Percentiles rank a stretch among this genome's conserved stretches.
These are phyloP conservation scores for Penicillium ochrochloron DNA, from an alignment of 495 filamentous ascomycete genomes.

Conservation along the genomic window DNA sequence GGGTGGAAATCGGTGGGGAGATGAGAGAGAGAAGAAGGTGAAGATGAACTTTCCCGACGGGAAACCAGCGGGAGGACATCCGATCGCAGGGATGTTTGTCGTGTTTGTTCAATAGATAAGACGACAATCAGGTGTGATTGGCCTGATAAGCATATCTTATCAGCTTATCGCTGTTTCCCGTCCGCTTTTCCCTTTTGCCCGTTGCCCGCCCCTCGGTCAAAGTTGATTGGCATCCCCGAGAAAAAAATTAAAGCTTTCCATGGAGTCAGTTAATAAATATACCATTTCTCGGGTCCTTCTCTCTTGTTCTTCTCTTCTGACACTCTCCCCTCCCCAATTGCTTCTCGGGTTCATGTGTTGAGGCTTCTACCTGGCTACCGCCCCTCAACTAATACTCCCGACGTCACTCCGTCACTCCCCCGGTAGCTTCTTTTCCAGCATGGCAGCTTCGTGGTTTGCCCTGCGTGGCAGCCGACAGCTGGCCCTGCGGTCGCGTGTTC, in stretches of 20 bases:
- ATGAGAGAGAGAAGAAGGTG: not conserved
- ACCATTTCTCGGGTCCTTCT: slow-evolving; percentile 13
- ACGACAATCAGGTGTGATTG: slow-evolving; percentile 7
- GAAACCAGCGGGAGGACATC: slow-evolving; percentile 12
- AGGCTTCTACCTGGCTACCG: slow-evolving; percentile 13
- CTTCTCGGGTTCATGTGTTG: slow-evolving; percentile 21
- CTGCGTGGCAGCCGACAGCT: slow-evolving; percentile 51
- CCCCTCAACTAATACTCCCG: slow-evolving; percentile 14
- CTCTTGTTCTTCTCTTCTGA: slow-evolving; percentile 44
- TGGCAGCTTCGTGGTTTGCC: slow-evolving; percentile 51
- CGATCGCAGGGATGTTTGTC: slow-evolving; percentile 2
- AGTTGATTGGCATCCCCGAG: not conserved
- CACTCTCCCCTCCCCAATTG: slow-evolving; percentile 19
- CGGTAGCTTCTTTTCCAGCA: slow-evolving; percentile 28
- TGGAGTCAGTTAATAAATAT: slow-evolving; percentile 15
- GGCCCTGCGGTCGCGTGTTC: slow-evolving; percentile 43
- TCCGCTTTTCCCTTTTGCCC: slow-evolving; percentile 7
- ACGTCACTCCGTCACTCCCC: slow-evolving; percentile 17
- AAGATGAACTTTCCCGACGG: slow-evolving; percentile 23
- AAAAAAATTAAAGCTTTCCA: not conserved
- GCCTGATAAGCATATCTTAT: slow-evolving; percentile 18
- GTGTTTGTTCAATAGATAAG: not conserved
- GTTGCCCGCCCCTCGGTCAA: slow-evolving; percentile 25
- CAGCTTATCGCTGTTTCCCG: slow-evolving; percentile 19
- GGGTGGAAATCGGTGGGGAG: slow-evolving; percentile 8